These are phyloP conservation scores for Aspergillus pseudoglaucus DNA, from an alignment of 2,329 filamentous ascomycete genomes.

Conservation along the genomic window DNA sequence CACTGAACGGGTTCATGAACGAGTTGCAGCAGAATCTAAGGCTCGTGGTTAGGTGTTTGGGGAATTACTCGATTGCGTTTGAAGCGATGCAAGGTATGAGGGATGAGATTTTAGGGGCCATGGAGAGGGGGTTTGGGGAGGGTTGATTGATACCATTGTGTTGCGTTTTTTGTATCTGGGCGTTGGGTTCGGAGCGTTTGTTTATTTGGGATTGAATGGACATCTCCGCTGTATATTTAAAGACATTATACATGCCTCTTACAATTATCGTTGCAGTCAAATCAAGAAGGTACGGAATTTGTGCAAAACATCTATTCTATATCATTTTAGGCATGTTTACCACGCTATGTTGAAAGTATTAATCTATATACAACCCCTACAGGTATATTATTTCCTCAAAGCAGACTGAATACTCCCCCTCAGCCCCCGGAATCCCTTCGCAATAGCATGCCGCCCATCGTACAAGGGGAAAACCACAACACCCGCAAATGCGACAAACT, in stretches of 20 bases:
- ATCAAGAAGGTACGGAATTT: neutral
- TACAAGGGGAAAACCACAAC: slow-evolving; percentile 45
- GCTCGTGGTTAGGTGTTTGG: slow-evolving; percentile 11
- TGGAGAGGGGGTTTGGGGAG: neutral
- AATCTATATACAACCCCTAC: neutral
- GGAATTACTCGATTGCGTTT: slow-evolving; percentile 17
- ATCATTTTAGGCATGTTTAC: too few relatives aligned
- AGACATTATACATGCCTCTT: too few relatives aligned
- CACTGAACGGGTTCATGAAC: slow-evolving; percentile 10
- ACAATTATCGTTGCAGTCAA: too few relatives aligned
- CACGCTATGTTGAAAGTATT: neutral
- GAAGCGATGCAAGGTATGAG: slow-evolving; percentile 17
- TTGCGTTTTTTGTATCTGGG: too few relatives aligned
- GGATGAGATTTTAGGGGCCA: slow-evolving; percentile 7
- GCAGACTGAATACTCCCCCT: neutral
- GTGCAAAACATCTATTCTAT: neutral
- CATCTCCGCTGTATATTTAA: too few relatives aligned
- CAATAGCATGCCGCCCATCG: slow-evolving; percentile 41
- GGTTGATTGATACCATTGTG: too few relatives aligned
- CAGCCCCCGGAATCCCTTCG: slow-evolving; percentile 19
- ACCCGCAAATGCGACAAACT: slow-evolving; percentile 42
- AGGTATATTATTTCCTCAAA: neutral
- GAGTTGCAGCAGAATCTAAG: slow-evolving; percentile 16
- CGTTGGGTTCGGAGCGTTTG: too few relatives aligned
- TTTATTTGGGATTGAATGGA: too few relatives aligned